Conservation (phyloP, 2,329 filamentous ascomycete species). For the Macrophomina pseudophaseolina region DNA sequence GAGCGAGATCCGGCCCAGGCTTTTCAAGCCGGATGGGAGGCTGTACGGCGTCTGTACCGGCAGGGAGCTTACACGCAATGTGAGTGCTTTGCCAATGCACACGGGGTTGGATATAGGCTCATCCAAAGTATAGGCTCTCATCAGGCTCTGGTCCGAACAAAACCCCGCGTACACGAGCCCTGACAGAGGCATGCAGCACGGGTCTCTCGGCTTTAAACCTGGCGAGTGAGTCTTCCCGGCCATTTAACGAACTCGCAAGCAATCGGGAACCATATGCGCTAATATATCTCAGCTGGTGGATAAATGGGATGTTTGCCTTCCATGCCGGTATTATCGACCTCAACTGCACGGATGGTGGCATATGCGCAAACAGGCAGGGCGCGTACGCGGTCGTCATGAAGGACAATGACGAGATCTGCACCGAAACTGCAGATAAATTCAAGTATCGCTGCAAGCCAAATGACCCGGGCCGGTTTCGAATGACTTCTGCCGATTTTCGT, state of each 20-base stretch:
- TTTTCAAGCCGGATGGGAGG: conserved; percentile 51
- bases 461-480: conserved; percentile 51
- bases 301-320: conserved; percentile 53
- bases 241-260: not conserved
- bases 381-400: conserved; percentile 54
- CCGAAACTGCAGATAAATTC: conserved; percentile 42
- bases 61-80: conserved; percentile 46
- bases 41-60: conserved; percentile 48
- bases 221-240: conserved; percentile 47
- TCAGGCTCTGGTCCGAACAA: conserved; percentile 39
- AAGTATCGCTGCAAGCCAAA: conserved; percentile 46
- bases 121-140: conserved; percentile 35
- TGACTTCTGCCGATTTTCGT: conserved; percentile 48
- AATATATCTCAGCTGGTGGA: conserved; percentile 53
- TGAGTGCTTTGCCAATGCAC: conserved; percentile 34
- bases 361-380: conserved; percentile 47
- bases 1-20: conserved; percentile 43
- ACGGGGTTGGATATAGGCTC: conserved; percentile 2
- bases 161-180: conserved; percentile 39
- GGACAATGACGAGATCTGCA: conserved; percentile 45
- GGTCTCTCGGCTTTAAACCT: conserved; percentile 52
- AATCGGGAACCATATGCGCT: not conserved
- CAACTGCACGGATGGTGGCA: conserved; percentile 47
- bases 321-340: conserved; percentile 55
- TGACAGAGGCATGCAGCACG: conserved; percentile 42